A percentile compares a stretch with the other conserved stretches of the same genome.
Conservation (phyloP, 1,139 yeast species). For the Diutina ranongensis region DNA sequence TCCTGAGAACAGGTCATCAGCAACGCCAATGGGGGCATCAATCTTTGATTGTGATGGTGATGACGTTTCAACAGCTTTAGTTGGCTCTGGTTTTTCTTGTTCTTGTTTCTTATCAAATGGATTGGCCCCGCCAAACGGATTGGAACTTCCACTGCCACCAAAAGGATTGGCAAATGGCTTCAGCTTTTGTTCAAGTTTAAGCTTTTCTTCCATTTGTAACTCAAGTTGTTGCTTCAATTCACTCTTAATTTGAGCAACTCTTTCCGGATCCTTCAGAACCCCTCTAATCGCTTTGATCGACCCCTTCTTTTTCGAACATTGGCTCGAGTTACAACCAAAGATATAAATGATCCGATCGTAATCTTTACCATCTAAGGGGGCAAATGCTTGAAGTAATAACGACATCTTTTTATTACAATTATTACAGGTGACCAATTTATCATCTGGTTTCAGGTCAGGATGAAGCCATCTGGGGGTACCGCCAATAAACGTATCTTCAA, state of each 20-base stretch:
- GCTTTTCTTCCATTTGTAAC: slow-evolving; percentile 27
- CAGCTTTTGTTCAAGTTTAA: slow-evolving; percentile 21
- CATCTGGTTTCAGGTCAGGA: slow-evolving; percentile 42
- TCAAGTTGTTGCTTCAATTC: slow-evolving; percentile 26
- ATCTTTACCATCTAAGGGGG: slow-evolving; percentile 59
- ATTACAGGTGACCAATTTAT: slow-evolving; percentile 44
- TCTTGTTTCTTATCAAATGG: slow-evolving; percentile 14
- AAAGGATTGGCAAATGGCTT: slow-evolving; percentile 14
- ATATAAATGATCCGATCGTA: slow-evolving; percentile 78
- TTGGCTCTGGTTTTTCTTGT: slow-evolving; percentile 10
- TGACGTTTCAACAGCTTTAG: slow-evolving; percentile 4
- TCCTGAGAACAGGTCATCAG: slow-evolving; percentile 24
- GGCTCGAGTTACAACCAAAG: slow-evolving; percentile 52
- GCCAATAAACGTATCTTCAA: slow-evolving; percentile 74
- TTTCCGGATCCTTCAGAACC: slow-evolving; percentile 44
- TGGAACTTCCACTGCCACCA: slow-evolving; percentile 10
- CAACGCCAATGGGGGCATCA: background rate
- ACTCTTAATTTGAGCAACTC: slow-evolving; percentile 27
- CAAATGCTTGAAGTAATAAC: slow-evolving; percentile 63
- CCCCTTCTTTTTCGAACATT: slow-evolving; percentile 60
- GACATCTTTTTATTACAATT: slow-evolving; percentile 55
- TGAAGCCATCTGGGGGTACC: slow-evolving; percentile 57
- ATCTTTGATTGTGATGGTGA: no score
- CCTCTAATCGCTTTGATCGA: slow-evolving; percentile 68
- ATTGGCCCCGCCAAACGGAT: slow-evolving; percentile 23